Base-by-base conservation (phyloP, 345 rosid genomes). In the Lenwebbia sp. region DNA sequence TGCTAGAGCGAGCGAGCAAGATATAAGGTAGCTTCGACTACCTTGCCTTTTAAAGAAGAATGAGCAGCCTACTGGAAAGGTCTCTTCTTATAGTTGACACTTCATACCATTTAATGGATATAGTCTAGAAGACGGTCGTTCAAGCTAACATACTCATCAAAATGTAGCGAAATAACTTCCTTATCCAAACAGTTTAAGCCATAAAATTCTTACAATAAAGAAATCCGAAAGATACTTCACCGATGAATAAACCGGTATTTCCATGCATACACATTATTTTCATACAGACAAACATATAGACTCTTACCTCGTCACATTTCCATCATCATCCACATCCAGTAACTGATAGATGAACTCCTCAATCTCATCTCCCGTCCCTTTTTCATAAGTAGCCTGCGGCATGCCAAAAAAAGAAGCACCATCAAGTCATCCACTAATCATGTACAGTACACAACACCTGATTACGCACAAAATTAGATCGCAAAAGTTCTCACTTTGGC, bases 331-430 rank as follows among this genome's bases (percentile, higher is more conserved):
- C 12, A 95, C 90, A 88, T 97, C 97, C 55, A 96, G 85, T 76
- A 95, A 89, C 90, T 92, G 94, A 90, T 91, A 93, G 54, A 96
- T 89, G 88, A 95, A 97, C 89, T 97, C 96, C 83, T 95, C 96
- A 89, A 95, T 96, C 37, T 97, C 98, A 90, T 93, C 93, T 88
- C 89, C 89, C 19, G 98, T 89, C 87, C 98, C 99, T 89, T 96
- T 96, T 92, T 93, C 97, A 81, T 95, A 97, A 83, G 91, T 88
- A 19, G 94, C 96, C 98, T 96, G 90, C 86, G 87, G 78, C 28
- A 54, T 19, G 60, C 83, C 83, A 85, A 85, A 54, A 78, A 28
- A 5, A 10, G 60, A 58, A 30, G 47, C 70, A 26, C 70, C 25
- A n/a, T 51, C 60, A 30, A 52, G 15, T 50, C 55, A 52, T n/a